Evolutionary conservation across 2,329 filamentous ascomycete species (phyloP), one percentile per base, ranked within the genome.

Genomic region (Cladosporium halotolerans): DNA sequence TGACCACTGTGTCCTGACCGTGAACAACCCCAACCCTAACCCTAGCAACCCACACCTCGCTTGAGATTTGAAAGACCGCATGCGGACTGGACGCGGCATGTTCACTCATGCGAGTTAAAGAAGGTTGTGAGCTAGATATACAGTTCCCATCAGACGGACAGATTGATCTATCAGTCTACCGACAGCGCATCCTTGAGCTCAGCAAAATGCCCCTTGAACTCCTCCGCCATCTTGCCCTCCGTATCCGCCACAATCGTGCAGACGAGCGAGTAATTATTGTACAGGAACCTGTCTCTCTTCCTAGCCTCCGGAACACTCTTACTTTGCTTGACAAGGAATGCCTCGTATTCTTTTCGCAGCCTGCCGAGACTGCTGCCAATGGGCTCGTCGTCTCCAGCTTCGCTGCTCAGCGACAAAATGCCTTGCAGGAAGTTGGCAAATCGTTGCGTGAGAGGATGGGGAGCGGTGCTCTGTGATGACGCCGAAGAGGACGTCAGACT

Each of bases 211-310:
- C 76, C 77, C 70, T 85, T 84, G 68, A 92, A 84, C 64, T 96
- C 90, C 19, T 75, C 73, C 1, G 86, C 82, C 64, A 92, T 68
- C 68, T 88, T 88, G 3, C 89, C 89, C 9, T 79, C 77, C 4
- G 82, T 79, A 63, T 92, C 76, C 28, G 72, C 75, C 54, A 99
- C 87, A 57, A 99, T 96, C 9, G 93, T 96, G 63, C 89, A 77
- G n/a, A 99, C 81, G 58, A 99, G 76, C 51, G 89, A 95, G 70
- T 95, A 97, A 69, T 99, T 99, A 68, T 97, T 99, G 67, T 88
- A 93, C 63, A 99, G 70, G 66, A 97, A 97, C 42, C 93, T 78
- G 61, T 92, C 86, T 60, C 86, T 79, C 73, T 95, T 95, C 66
- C 89, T 82, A 58, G 81, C 79, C 64, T 96, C 92, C 1, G 78